Conservation (phyloP, 768 basidiomycete genomes). For the Suillus americanus region DNA sequence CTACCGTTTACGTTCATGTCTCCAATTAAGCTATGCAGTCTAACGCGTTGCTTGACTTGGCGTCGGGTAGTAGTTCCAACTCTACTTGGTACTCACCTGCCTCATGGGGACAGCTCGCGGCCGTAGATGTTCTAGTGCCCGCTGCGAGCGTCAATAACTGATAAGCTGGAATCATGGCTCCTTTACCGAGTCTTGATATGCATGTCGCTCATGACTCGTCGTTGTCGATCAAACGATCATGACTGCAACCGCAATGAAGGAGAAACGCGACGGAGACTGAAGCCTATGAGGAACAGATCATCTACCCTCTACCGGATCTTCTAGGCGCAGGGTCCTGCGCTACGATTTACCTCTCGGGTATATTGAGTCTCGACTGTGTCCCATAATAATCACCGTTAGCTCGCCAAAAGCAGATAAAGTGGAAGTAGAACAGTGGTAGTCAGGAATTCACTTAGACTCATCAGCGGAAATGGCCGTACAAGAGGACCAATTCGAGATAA, state of each 20-base stretch:
- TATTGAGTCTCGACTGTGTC: background rate
- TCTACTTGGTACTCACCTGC: constrained; percentile 10
- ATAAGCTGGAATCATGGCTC: background rate
- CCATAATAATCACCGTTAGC: background rate
- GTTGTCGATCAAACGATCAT: background rate
- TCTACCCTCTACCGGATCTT: background rate
- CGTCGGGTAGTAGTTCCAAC: constrained; percentile 2
- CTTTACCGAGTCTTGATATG: background rate
- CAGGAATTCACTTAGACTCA: background rate
- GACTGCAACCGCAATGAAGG: background rate
- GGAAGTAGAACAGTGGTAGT: background rate
- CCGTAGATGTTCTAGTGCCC: constrained; percentile 3
- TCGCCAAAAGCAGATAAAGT: background rate
- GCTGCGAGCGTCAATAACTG: constrained; percentile 1
- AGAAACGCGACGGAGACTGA: background rate
- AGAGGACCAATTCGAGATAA: background rate
- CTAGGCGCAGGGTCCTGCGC: background rate
- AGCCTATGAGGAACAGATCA: background rate
- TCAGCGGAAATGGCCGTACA: background rate
- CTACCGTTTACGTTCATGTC: no score
- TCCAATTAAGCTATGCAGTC: no score
- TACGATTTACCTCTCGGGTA: background rate
- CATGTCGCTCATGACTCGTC: background rate
- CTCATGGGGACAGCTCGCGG: constrained; percentile 10
- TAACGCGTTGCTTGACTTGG: constrained; percentile 5